A percentile compares a stretch with the other conserved stretches of the same genome.
Conservation (phyloP, 148 eudicot genomes). For the Vaccinium corymbosum region DNA sequence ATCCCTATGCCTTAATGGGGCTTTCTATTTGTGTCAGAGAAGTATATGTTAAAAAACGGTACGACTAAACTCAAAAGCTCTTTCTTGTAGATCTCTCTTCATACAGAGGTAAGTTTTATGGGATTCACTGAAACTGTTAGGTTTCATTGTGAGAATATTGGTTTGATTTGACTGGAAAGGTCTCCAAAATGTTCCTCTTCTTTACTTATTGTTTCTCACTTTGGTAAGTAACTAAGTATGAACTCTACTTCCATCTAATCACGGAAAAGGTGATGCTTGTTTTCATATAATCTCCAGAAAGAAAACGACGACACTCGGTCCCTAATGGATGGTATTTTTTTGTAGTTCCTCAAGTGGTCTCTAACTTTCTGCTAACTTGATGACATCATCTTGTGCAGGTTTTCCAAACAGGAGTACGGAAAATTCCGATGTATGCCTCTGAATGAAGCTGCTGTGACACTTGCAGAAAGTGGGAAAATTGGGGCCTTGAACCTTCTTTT, state of each 20-base stretch:
- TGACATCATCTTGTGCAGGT: conserved; percentile 66
- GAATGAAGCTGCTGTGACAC: conserved; percentile 65
- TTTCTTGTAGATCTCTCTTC: not conserved
- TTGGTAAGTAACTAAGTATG: not conserved
- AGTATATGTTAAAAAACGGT: not conserved
- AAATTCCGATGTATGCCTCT: conserved; percentile 70
- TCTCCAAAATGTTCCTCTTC: not conserved
- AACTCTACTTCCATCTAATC: not conserved
- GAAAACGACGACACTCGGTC: not conserved
- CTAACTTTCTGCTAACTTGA: conserved; percentile 33
- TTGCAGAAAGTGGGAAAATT: conserved; percentile 93
- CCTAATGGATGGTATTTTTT: not conserved
- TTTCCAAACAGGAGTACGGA: conserved; percentile 77
- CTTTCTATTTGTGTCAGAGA: not conserved
- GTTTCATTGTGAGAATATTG: not conserved
- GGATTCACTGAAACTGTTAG: no score
- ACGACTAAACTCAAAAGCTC: not conserved
- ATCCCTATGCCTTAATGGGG: not conserved
- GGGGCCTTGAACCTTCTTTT: conserved; percentile 92
- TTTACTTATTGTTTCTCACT: not conserved
- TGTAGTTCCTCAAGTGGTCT: conserved; percentile 13
- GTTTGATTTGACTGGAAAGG: not conserved
- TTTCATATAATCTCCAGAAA: not conserved
- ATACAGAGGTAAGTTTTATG: not conserved
- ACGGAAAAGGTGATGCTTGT: not conserved